Evolutionary conservation across 177 flowering plant genomes (phyloP).

Genomic region (Vitis hybrid): DNA sequence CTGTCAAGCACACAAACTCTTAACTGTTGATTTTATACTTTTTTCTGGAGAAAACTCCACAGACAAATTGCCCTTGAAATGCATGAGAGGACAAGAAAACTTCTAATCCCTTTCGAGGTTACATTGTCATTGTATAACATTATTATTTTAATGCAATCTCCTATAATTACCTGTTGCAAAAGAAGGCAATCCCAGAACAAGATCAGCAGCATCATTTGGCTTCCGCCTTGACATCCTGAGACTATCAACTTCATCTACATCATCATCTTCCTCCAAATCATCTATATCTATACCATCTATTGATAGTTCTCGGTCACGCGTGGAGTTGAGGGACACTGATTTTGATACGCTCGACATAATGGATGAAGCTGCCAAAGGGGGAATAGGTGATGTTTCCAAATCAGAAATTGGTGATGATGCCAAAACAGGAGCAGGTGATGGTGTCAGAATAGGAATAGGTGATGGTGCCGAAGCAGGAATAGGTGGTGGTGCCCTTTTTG

Average conservation of each 20-base stretch:
- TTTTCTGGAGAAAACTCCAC: not conserved
- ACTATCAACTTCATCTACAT: slow-evolving; percentile 62
- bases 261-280: slow-evolving; percentile 88
- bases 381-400: slow-evolving; percentile 46
- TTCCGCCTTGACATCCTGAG: slow-evolving; percentile 59
- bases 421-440: slow-evolving; percentile 50
- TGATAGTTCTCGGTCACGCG: slow-evolving; percentile 64
- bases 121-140: not conserved
- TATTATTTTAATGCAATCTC: not conserved
- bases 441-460: slow-evolving; percentile 33
- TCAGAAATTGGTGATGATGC: slow-evolving; percentile 60
- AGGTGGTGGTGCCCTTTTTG: slow-evolving; percentile 79
- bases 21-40: not conserved
- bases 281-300: slow-evolving; percentile 97
- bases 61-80: not conserved
- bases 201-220: slow-evolving; percentile 75
- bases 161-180: slow-evolving; percentile 76
- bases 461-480: slow-evolving; percentile 44
- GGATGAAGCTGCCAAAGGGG: slow-evolving; percentile 42
- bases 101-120: not conserved
- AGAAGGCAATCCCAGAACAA: slow-evolving; percentile 64
- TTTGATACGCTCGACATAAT: slow-evolving; percentile 33
- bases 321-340: slow-evolving; percentile 63
- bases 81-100: not conserved
- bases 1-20: not conserved